Evolutionary conservation across 2,329 filamentous ascomycete genomes (phyloP).

Genomic region (Allantophomopsis lycopodina): DNA sequence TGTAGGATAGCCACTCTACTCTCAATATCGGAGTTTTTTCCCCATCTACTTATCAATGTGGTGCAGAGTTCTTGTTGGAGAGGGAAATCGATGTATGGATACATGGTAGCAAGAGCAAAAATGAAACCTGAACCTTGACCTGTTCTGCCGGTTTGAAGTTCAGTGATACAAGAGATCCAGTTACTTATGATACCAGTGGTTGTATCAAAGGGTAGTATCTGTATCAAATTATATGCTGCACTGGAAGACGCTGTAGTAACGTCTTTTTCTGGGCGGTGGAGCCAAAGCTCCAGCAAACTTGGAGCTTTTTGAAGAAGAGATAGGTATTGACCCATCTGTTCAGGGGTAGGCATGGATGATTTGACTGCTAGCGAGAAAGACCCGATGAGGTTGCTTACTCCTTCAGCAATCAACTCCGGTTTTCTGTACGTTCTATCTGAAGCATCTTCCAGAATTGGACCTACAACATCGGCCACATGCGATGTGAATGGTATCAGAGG

Average conservation of each 20-base stretch:
- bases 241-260: conserved; percentile 33
- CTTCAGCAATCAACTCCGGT: conserved; percentile 51
- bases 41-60: conserved; percentile 39
- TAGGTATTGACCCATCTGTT: neutral
- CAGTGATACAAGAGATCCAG: conserved; percentile 31
- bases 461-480: conserved; percentile 11
- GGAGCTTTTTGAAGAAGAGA: neutral
- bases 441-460: conserved; percentile 25
- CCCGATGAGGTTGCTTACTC: conserved; percentile 41
- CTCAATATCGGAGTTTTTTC: conserved; percentile 31
- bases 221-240: conserved; percentile 34
- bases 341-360: neutral
- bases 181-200: conserved; percentile 25
- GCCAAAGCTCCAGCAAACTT: conserved; percentile 21
- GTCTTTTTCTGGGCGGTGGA: conserved; percentile 34
- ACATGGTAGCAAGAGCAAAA: conserved; percentile 26
- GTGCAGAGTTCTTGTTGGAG: conserved; percentile 17
- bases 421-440: conserved; percentile 34
- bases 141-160: conserved; percentile 17
- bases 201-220: conserved; percentile 24
- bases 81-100: conserved; percentile 2
- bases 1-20: conserved; percentile 40
- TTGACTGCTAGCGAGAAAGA: conserved; percentile 28
- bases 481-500: neutral
- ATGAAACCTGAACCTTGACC: conserved; percentile 30